Percentiles rank a stretch among this genome's conserved stretches.
phyloP scores from a whole-genome alignment of 495 filamentous ascomycete species.

The Mycothermus thermophilus region DNA sequence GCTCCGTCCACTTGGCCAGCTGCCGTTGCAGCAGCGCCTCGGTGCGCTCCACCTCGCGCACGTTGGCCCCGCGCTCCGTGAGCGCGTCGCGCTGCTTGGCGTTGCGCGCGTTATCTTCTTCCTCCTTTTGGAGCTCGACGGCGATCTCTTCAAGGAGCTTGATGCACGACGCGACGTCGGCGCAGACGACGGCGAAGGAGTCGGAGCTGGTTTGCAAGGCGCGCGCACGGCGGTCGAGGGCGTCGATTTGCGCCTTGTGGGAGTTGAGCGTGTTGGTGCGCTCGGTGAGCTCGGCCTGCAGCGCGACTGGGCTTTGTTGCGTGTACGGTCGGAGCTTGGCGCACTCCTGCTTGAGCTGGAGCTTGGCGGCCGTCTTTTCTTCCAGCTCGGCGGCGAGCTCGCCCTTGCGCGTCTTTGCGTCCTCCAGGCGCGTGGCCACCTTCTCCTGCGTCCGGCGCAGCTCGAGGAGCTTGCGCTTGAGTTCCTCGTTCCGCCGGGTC shows the following conservation, averaged over 20 bases:
- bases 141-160: slow-evolving; percentile 82
- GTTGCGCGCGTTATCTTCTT: slow-evolving; percentile 70
- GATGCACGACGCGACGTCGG: slow-evolving; percentile 72
- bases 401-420: slow-evolving; percentile 56
- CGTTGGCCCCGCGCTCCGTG: slow-evolving; percentile 71
- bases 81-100: slow-evolving; percentile 72
- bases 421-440: slow-evolving; percentile 63
- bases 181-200: slow-evolving; percentile 67
- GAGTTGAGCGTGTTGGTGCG: slow-evolving; percentile 57
- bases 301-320: slow-evolving; percentile 65
- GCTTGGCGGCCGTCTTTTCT: slow-evolving; percentile 57
- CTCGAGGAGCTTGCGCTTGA: slow-evolving; percentile 65
- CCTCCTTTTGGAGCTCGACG: slow-evolving; percentile 71
- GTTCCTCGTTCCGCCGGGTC: slow-evolving; percentile 65
- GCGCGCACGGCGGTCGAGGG: slow-evolving; percentile 67
- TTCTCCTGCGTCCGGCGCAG: slow-evolving; percentile 63
- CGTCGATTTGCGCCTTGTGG: slow-evolving; percentile 74
- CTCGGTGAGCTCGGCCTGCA: slow-evolving; percentile 71
- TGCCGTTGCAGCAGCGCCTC: slow-evolving; percentile 76
- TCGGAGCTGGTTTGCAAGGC: slow-evolving; percentile 88
- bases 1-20: slow-evolving; percentile 65
- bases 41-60: slow-evolving; percentile 76
- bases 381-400: slow-evolving; percentile 59
- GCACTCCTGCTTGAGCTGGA: slow-evolving; percentile 54
- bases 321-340: slow-evolving; percentile 85